These are phyloP conservation scores for Nicotiana undulata DNA, from an alignment of 257 asterid species.

Conservation along the genomic window DNA sequence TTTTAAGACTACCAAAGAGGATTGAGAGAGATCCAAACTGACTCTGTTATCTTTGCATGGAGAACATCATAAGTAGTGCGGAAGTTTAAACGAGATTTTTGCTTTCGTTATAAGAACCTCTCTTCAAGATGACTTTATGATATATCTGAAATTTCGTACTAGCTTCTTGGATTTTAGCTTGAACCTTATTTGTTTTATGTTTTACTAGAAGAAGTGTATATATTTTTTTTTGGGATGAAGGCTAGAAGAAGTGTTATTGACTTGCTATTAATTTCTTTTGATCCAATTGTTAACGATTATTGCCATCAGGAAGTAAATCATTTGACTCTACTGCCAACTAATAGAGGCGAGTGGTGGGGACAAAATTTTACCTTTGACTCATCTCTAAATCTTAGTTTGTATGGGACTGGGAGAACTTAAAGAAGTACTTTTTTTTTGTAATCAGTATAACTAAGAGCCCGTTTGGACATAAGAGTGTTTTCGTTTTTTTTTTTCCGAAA, in stretches of 20 bases:
- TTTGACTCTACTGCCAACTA: not conserved
- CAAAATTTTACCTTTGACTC: not conserved
- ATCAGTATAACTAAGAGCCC: not conserved
- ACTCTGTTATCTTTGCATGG: not conserved
- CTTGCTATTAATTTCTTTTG: not conserved
- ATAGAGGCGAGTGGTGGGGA: not conserved
- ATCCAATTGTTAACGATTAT: not conserved
- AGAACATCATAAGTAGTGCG: not conserved
- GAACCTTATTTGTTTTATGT: not conserved
- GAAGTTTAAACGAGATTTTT: not conserved
- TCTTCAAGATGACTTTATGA: not conserved
- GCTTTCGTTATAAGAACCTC: not conserved
- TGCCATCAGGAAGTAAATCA: not conserved
- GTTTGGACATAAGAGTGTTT: too few species aligned
- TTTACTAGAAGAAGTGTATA: not conserved
- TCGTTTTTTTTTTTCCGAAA: too few species aligned
- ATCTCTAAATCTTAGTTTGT: not conserved
- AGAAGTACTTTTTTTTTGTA: not conserved
- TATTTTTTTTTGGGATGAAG: too few species aligned
- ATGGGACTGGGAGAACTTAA: conserved; percentile 5
- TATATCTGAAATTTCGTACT: not conserved
- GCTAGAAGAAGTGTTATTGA: too few species aligned
- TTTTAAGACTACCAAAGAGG: not conserved
- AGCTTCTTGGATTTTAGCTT: not conserved
- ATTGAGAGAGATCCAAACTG: not conserved